These are phyloP conservation scores for Tylopilus orsonianus DNA, from an alignment of 1,284 basidiomycete species.

Conservation along the genomic window DNA sequence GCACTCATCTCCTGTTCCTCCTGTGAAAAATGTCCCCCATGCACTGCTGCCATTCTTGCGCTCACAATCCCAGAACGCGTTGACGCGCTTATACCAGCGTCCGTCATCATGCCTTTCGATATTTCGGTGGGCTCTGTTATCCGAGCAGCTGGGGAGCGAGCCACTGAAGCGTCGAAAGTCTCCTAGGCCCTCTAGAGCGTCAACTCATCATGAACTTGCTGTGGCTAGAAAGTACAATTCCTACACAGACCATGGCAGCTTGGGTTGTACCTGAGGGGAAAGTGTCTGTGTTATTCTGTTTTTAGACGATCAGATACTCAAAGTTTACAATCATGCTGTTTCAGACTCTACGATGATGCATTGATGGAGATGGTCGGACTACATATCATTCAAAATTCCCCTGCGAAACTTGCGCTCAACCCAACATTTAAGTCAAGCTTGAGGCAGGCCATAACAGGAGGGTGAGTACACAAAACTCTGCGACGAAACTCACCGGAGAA, in stretches of 20 bases:
- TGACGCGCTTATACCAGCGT: constrained; percentile 83
- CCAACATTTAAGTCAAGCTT: constrained; percentile 78
- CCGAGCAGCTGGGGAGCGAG: constrained; percentile 1
- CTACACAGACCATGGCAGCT: constrained; percentile 70
- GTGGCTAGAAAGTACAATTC: constrained; percentile 84
- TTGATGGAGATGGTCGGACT: constrained; percentile 66
- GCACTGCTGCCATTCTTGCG: constrained; percentile 82
- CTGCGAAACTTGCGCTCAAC: constrained; percentile 68
- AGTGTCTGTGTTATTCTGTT: constrained; percentile 48
- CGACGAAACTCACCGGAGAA: constrained; percentile 10
- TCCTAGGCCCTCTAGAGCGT: constrained; percentile 83
- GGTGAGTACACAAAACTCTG: constrained; percentile 52
- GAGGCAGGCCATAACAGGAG: constrained; percentile 88
- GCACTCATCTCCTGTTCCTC: constrained; percentile 13
- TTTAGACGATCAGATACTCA: constrained; percentile 18
- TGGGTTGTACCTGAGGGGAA: constrained; percentile 79
- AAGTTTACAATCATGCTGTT: constrained; percentile 3
- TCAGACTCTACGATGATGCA: constrained; percentile 72
- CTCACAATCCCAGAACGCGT: constrained; percentile 80
- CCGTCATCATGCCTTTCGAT: constrained; percentile 94
- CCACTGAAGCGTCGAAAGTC: constrained; percentile 44
- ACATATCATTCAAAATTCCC: constrained; percentile 70
- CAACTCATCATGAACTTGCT: constrained; percentile 91
- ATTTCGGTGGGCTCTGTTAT: constrained; percentile 58
- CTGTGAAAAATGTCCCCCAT: constrained; percentile 43